Conservation (phyloP, 768 basidiomycete genomes). For the Floccularia luteovirens region DNA sequence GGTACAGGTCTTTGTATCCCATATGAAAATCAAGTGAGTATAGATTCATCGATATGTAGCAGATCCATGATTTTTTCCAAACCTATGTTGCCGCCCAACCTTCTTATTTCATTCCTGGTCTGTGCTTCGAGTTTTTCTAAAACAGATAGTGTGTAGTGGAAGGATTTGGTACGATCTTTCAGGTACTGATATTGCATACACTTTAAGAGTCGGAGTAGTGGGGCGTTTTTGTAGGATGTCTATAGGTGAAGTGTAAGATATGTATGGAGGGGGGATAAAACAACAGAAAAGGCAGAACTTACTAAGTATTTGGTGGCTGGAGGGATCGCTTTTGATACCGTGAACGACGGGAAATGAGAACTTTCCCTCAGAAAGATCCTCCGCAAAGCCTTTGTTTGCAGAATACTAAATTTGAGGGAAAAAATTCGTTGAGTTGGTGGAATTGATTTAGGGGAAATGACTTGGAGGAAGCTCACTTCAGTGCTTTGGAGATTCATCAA, state of each 20-base stretch:
- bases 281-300: slow-evolving; percentile 17
- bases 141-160: slow-evolving; percentile 78
- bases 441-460: neutral
- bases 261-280: neutral
- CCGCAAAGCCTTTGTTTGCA: slow-evolving; percentile 81
- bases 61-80: slow-evolving; percentile 52
- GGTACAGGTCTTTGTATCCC: no score
- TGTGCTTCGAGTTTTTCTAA: slow-evolving; percentile 60
- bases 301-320: slow-evolving; percentile 83
- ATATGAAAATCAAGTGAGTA: slow-evolving; percentile 1
- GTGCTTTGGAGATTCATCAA: slow-evolving; percentile 90
- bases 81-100: slow-evolving; percentile 70
- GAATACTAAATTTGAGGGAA: slow-evolving; percentile 75
- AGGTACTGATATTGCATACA: slow-evolving; percentile 78
- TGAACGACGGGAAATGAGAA: slow-evolving; percentile 97
- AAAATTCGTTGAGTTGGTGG: neutral
- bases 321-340: slow-evolving; percentile 69
- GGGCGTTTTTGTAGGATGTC: slow-evolving; percentile 90
- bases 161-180: slow-evolving; percentile 67
- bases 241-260: slow-evolving; percentile 17
- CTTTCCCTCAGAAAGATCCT: slow-evolving; percentile 94
- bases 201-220: slow-evolving; percentile 71
- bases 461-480: no score
- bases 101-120: slow-evolving; percentile 55
- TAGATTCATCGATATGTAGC: slow-evolving; percentile 31